Base-by-base conservation (phyloP, 2,329 filamentous ascomycete species). In the Pseudohalonectria lignicola region DNA sequence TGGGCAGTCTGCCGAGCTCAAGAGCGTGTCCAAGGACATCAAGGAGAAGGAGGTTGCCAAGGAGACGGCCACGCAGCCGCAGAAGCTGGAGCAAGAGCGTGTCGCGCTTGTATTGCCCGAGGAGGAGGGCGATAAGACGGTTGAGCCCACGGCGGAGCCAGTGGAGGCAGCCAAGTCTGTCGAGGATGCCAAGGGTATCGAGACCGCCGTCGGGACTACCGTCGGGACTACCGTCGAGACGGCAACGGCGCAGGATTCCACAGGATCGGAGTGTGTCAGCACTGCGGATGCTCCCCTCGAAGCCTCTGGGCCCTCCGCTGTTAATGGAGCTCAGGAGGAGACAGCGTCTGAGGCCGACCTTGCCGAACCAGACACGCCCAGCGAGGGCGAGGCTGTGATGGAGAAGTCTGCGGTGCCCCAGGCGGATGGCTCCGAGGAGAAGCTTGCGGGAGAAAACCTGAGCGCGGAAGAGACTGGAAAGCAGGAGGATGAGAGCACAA, bases 41-140 rank as follows among this genome's bases (percentile, higher is more conserved):
- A 12, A 2, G 34, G n/a, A 23, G 12, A 34, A 26, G 20, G 33
- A 4, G 13, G 15, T n/a, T 17, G 66, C 66, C 2, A 57, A 50
- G 21, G 48, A 61, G 38, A 55, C 53, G 16, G 48, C 54, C 19
- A 47, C 47, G 7, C 48, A 52, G 15, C 29, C 29, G n/a, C 21
- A 31, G 29, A 20, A 19, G 31, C 31, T 13, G 31, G 31, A 51
- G 18, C 46, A 43, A 1, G 50, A 53, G 29, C n/a, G n/a, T n/a
- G n/a, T n/a, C n/a, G n/a, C n/a, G n/a, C n/a, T n/a, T n/a, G n/a
- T n/a, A 6, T 5, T 15, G 35, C 26, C 26, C 9, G 36, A 21
- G 18, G 36, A 17, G 10, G 29, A 37, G 36, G 12, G n/a, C 4
- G n/a, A 4, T 28, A 29, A 32, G 28, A 16, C 4, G 17, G 29